These are phyloP conservation scores for Podospora fimiseda DNA, from an alignment of 495 filamentous ascomycete species.

Conservation along the genomic window DNA sequence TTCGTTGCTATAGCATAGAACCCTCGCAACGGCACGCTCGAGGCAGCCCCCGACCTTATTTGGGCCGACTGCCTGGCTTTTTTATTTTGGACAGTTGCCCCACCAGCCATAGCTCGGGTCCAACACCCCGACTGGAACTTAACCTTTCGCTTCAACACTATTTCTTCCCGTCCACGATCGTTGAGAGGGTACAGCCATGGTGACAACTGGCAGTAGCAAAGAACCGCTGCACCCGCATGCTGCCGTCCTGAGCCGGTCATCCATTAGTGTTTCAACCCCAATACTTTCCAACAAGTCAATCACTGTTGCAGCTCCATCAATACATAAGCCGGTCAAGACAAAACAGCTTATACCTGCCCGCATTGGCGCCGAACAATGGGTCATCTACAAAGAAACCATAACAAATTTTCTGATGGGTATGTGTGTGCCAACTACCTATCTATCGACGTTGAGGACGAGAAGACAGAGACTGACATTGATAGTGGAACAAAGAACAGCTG, in stretches of 20 bases:
- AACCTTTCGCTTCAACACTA: conserved; percentile 1
- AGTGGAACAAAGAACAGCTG: too few relatives aligned
- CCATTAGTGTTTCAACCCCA: conserved; percentile 55
- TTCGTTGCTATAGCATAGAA: too few relatives aligned
- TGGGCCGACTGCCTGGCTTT: conserved; percentile 3
- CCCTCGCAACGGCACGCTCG: too few relatives aligned
- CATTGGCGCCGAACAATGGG: conserved; percentile 78
- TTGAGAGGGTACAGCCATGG: conserved; percentile 33
- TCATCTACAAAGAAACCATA: conserved; percentile 76
- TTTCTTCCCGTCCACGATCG: conserved; percentile 11
- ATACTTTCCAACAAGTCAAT: conserved; percentile 55
- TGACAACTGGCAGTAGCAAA: conserved; percentile 36
- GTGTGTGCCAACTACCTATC: too few relatives aligned
- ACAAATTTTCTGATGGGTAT: conserved; percentile 73
- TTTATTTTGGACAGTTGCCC: background rate
- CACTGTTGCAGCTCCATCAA: conserved; percentile 48
- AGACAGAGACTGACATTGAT: too few relatives aligned
- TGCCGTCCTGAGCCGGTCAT: conserved; percentile 66
- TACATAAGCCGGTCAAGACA: conserved; percentile 57
- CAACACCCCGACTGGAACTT: background rate
- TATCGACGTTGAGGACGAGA: too few relatives aligned
- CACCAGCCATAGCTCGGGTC: background rate
- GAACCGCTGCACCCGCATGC: too few relatives aligned
- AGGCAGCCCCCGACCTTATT: conserved; percentile 6
- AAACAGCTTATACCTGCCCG: conserved; percentile 62